Conservation (phyloP, 2,329 filamentous ascomycete species). For the Alternaria sp. region DNA sequence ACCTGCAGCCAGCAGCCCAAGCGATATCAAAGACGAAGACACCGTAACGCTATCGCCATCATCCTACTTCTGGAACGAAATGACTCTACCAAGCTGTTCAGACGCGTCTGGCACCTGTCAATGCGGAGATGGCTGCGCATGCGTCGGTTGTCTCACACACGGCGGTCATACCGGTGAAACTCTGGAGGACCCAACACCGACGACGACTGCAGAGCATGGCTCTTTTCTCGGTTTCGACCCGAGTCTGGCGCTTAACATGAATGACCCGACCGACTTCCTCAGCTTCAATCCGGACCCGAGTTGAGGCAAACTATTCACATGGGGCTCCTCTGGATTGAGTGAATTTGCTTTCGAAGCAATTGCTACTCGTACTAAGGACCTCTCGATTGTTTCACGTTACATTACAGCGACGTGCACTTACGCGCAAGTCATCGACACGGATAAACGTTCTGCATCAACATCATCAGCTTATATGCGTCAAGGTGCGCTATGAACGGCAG, state of each 20-base stretch:
- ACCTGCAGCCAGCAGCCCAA: slow-evolving; percentile 35
- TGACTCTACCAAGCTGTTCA: slow-evolving; percentile 51
- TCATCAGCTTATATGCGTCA: background rate
- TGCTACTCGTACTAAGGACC: background rate
- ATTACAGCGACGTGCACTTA: background rate
- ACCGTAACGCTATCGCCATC: slow-evolving; percentile 46
- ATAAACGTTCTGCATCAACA: background rate
- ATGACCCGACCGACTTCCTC: slow-evolving; percentile 17
- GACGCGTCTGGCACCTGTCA: slow-evolving; percentile 59
- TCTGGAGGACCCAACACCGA: slow-evolving; percentile 30
- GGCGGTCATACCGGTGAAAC: slow-evolving; percentile 56
- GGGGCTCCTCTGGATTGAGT: background rate
- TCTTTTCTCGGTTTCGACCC: slow-evolving; percentile 23
- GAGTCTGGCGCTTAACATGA: slow-evolving; percentile 5
- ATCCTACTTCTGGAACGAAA: slow-evolving; percentile 46
- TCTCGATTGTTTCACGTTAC: background rate
- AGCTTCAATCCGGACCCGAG: slow-evolving; percentile 9
- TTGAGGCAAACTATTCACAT: background rate
- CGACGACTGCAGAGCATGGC: slow-evolving; percentile 15
- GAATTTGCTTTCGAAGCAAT: background rate
- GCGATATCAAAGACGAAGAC: slow-evolving; percentile 40
- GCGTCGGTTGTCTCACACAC: slow-evolving; percentile 61
- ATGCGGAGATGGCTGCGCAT: slow-evolving; percentile 60
- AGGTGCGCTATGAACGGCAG: background rate
- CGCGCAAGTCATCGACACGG: background rate